Evolutionary conservation across 768 basidiomycete genomes (phyloP), one percentile per base, ranked within the genome.

Genomic region (Mycena maculata): DNA sequence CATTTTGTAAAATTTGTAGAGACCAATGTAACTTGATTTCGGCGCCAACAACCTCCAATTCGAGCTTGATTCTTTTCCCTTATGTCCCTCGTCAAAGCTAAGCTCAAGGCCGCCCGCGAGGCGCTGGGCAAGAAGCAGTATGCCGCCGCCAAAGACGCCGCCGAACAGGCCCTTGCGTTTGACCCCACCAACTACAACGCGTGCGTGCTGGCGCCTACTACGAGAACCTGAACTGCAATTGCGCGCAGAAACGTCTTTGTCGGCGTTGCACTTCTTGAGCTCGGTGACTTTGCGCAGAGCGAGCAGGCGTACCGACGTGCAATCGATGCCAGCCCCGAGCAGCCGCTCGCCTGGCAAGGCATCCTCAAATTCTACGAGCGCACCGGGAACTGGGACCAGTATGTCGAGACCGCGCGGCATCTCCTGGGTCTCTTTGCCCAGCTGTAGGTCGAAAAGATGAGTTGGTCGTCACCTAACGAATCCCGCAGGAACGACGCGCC

Each of bases 281-380:
- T 96, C 2, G 88, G 88, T 28, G 85, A 92, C 59, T 77, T 82
- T 23, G 86, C 89, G 41, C 81, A 90, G 76, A 92, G 95, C 82
- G 96, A 98, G 83, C 88, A 96, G 94, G 85, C 86, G 28, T 98
- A 97, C 76, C 85, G 83, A 47, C 92, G 87, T 70, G 97, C 96
- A 0, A 92, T 90, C 52, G 81, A 84, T 36, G 67, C 87, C n/a
- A 88, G 88, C 65, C 88, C 91, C 15, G 84, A 86, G 3, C 91
- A 93, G 72, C 79, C 85, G 2, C 83, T 96, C 20, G 96, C 95
- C 18, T 92, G 92, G 90, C 95, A 96, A 93, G 95, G 94, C 12
- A 79, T 94, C 15, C 82, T 85, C 12, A 88, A 86, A 74, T 85
- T 91, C 52, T 93, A 94, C 71, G 94, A 95, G 74, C 85, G 85